Evolutionary conservation across 352 stramenopile species (phyloP).

Genomic region (Pythium pectinolyticum): DNA sequence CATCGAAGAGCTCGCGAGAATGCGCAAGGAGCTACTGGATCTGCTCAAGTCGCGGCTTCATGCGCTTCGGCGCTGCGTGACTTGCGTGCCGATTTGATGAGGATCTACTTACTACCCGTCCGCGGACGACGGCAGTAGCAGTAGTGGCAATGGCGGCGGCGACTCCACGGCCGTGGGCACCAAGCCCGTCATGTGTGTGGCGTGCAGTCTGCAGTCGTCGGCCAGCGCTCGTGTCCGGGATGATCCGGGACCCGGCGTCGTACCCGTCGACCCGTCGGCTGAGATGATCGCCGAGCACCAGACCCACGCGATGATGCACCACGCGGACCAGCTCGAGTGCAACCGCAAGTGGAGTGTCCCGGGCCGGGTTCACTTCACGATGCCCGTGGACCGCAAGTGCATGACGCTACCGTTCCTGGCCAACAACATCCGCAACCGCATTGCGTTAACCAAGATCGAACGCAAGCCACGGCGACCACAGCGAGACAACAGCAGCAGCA

Average conservation of each 20-base stretch:
- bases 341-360: slow-evolving; percentile 80
- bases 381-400: slow-evolving; percentile 74
- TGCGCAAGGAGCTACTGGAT: slow-evolving; percentile 68
- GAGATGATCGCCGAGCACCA: slow-evolving; percentile 42
- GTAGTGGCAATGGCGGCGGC: slow-evolving; percentile 33
- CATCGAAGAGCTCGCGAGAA: slow-evolving; percentile 57
- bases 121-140: slow-evolving; percentile 25
- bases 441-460: slow-evolving; percentile 73
- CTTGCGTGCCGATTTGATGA: slow-evolving; percentile 62
- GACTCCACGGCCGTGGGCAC: slow-evolving; percentile 78
- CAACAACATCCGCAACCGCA: slow-evolving; percentile 60
- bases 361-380: slow-evolving; percentile 83
- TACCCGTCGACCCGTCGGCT: slow-evolving; percentile 44
- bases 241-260: slow-evolving; percentile 54
- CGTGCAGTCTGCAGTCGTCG: slow-evolving; percentile 79
- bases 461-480: slow-evolving; percentile 56
- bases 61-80: slow-evolving; percentile 58
- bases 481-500: slow-evolving; percentile 39
- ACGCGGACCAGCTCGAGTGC: slow-evolving; percentile 44
- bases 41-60: slow-evolving; percentile 58
- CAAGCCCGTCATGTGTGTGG: slow-evolving; percentile 82
- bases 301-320: slow-evolving; percentile 25
- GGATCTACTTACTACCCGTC: slow-evolving; percentile 39
- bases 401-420: slow-evolving; percentile 75
- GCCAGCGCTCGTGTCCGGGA: slow-evolving; percentile 58